phyloP scores from a whole-genome alignment of 129 eudicot species.

The Kitagawia praeruptora region DNA sequence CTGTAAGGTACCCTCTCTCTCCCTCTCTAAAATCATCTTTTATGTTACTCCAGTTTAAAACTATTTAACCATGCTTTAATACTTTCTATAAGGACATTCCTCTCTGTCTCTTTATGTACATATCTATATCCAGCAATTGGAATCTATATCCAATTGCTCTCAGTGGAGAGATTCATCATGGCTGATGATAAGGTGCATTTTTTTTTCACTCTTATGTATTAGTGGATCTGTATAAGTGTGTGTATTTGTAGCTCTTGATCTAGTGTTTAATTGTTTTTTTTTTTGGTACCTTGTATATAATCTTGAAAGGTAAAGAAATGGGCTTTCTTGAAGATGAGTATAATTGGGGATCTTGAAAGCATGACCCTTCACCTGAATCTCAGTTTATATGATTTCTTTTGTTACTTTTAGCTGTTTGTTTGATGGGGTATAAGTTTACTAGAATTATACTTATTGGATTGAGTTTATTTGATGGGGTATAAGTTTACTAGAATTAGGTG shows the following conservation, averaged over 20 bases:
- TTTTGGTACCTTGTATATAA: background rate
- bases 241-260: background rate
- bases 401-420: conserved; percentile 1
- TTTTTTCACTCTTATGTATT: background rate
- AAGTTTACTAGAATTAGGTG: conserved; percentile 9
- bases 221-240: too few relatives aligned
- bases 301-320: conserved; percentile 10
- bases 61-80: too few relatives aligned
- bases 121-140: too few relatives aligned
- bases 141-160: too few relatives aligned
- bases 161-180: conserved; percentile 16
- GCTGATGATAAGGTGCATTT: conserved; percentile 50
- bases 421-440: background rate
- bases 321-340: conserved; percentile 17
- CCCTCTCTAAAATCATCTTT: too few relatives aligned
- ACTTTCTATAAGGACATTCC: too few relatives aligned
- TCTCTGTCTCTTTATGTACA: too few relatives aligned
- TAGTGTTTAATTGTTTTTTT: background rate
- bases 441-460: background rate
- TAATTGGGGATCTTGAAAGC: conserved; percentile 9
- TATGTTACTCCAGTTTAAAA: too few relatives aligned
- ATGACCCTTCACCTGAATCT: background rate
- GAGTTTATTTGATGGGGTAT: conserved; percentile 18
- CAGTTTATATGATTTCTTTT: background rate
- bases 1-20: too few relatives aligned